Evolutionary conservation across 352 stramenopile genomes (phyloP).

Genomic region (Globisporangium spiculum): DNA sequence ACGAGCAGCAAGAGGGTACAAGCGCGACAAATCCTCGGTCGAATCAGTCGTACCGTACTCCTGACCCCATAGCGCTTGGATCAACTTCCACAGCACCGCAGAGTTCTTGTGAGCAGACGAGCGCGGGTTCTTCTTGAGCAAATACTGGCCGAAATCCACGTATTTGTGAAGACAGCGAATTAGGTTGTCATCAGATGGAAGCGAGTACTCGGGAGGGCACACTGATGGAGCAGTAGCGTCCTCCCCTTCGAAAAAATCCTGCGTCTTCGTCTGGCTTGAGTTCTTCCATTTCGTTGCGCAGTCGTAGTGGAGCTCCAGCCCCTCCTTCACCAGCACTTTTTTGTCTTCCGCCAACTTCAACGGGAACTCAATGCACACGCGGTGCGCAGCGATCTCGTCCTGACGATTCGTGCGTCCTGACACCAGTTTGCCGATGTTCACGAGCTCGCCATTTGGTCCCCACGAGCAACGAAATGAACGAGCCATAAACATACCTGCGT

Average conservation of each 20-base stretch:
- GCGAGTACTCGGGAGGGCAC: conserved; percentile 35
- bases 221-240: conserved; percentile 17
- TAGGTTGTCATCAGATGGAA: conserved; percentile 47
- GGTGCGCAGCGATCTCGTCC: conserved; percentile 20
- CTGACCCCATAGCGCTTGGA: conserved; percentile 76
- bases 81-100: conserved; percentile 62
- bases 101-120: conserved; percentile 19
- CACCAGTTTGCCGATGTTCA: conserved; percentile 54
- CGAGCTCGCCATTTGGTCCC: conserved; percentile 70
- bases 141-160: conserved; percentile 37
- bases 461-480: conserved; percentile 82
- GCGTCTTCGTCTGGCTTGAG: background rate
- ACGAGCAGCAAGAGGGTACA: conserved; percentile 48
- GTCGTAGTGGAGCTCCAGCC: conserved; percentile 57
- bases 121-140: conserved; percentile 19
- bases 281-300: conserved; percentile 28
- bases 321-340: conserved; percentile 46
- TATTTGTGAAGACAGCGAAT: conserved; percentile 66
- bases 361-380: conserved; percentile 55
- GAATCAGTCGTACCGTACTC: conserved; percentile 45
- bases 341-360: conserved; percentile 32
- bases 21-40: conserved; percentile 19
- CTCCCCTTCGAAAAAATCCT: conserved; percentile 29
- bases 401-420: conserved; percentile 23
- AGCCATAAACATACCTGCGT: conserved; percentile 70